Evolutionary conservation across 176 grass and related monocot genomes (phyloP).

Genomic region (Bothriochloa decipiens): DNA sequence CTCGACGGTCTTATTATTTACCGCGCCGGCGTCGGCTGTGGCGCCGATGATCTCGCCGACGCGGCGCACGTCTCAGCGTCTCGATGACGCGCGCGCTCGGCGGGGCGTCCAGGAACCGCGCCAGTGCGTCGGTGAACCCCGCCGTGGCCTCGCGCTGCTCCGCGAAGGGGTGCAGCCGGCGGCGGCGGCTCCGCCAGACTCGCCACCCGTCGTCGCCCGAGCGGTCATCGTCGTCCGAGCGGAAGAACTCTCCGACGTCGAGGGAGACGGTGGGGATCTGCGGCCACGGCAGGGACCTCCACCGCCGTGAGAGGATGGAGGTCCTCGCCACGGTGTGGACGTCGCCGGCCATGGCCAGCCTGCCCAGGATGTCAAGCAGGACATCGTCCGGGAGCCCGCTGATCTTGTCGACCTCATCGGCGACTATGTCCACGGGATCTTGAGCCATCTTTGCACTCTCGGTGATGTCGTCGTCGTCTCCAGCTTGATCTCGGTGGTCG

Average conservation of each 20-base stretch:
- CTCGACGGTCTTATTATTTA: neutral
- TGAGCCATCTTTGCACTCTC: neutral
- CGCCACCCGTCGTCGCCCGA: too few species aligned
- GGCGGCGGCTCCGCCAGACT: too few species aligned
- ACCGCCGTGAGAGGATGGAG: slow-evolving; percentile 7
- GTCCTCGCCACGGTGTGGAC: slow-evolving; percentile 5
- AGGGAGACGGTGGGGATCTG: neutral
- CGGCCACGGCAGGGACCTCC: slow-evolving; percentile 8
- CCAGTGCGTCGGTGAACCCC: too few species aligned
- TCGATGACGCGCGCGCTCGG: neutral
- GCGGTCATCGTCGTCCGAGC: neutral
- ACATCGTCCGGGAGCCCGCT: neutral
- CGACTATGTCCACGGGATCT: neutral
- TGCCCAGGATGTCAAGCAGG: slow-evolving; percentile 5
- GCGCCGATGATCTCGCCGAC: too few species aligned
- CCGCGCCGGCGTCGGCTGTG: neutral
- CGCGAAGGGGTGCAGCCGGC: neutral
- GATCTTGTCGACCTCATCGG: neutral
- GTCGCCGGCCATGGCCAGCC: neutral
- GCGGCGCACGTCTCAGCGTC: neutral
- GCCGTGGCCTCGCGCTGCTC: too few species aligned
- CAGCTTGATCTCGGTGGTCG: too few species aligned
- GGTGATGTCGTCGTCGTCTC: too few species aligned
- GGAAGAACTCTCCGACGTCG: neutral
- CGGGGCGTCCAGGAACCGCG: neutral